phyloP scores from a whole-genome alignment of 2,329 filamentous ascomycete genomes.

The Talaromyces amestolkiae region DNA sequence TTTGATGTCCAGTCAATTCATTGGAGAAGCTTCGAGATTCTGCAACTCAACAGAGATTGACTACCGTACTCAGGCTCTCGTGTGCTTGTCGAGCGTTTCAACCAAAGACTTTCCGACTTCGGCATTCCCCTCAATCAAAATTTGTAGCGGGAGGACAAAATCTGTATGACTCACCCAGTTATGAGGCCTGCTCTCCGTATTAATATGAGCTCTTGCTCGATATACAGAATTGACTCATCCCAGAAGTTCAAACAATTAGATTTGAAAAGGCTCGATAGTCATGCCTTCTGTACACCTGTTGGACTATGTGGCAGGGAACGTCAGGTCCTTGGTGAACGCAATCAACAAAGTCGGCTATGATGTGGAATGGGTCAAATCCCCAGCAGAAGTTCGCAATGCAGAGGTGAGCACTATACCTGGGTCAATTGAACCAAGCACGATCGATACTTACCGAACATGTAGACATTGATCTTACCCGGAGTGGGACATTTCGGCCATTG shows the following conservation, averaged over 20 bases:
- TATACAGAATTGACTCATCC: not conserved
- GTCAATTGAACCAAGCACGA: not conserved
- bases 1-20: not conserved
- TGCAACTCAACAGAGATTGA: not conserved
- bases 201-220: not conserved
- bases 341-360: slow-evolving; percentile 93
- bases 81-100: not conserved
- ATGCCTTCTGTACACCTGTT: slow-evolving; percentile 55
- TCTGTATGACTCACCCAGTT: slow-evolving; percentile 16
- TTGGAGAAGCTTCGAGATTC: not conserved
- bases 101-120: not conserved
- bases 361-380: slow-evolving; percentile 86
- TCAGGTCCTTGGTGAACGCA: slow-evolving; percentile 93
- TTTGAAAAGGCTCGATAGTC: not conserved
- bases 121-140: slow-evolving; percentile 1
- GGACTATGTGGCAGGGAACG: slow-evolving; percentile 94
- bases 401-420: slow-evolving; percentile 59
- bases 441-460: slow-evolving; percentile 21
- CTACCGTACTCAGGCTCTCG: not conserved
- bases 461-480: slow-evolving; percentile 93
- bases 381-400: slow-evolving; percentile 78
- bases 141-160: not conserved
- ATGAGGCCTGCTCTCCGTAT: not conserved
- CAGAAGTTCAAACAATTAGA: not conserved
- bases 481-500: slow-evolving; percentile 99